A percentile compares a stretch with the other conserved stretches of the same genome.
phyloP scores from a whole-genome alignment of 257 asterid species.

The Plectranthus barbatus region DNA sequence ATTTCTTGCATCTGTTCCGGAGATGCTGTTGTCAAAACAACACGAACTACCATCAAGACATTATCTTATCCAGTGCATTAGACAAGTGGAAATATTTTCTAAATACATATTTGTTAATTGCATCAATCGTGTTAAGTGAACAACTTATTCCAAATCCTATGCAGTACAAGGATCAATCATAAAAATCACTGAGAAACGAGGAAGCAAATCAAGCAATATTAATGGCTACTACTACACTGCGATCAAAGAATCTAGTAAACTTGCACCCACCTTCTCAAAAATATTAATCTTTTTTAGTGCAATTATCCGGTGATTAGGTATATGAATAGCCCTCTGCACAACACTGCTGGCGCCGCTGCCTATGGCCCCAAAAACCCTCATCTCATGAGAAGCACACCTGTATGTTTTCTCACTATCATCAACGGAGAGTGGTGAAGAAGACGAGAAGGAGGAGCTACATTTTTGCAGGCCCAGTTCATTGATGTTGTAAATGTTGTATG shows the following conservation, averaged over 20 bases:
- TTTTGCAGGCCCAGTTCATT: conserved; percentile 94
- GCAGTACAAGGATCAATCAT: background rate
- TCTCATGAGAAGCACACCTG: conserved; percentile 90
- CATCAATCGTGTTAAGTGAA: background rate
- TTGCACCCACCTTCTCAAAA: conserved; percentile 61
- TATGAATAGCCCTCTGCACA: conserved; percentile 95
- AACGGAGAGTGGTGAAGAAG: conserved; percentile 45
- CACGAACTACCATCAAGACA: background rate
- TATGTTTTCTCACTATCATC: conserved; percentile 75
- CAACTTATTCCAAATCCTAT: background rate
- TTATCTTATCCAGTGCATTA: background rate
- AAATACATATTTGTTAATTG: background rate
- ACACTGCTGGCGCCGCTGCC: conserved; percentile 99
- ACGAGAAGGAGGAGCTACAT: conserved; percentile 55
- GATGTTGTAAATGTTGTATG: conserved; percentile 82
- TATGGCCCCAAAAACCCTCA: conserved; percentile 86
- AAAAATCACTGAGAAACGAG: background rate
- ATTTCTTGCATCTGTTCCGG: conserved; percentile 1
- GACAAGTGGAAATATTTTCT: background rate
- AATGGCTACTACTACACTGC: background rate
- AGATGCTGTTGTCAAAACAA: background rate
- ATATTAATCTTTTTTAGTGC: conserved; percentile 96
- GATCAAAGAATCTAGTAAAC: background rate
- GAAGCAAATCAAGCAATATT: conserved; percentile 1
- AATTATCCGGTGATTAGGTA: conserved; percentile 89